A percentile compares a stretch with the other conserved stretches of the same genome.
Conservation (phyloP, 116 monocot species). For the Dioscorea cayenensis region DNA sequence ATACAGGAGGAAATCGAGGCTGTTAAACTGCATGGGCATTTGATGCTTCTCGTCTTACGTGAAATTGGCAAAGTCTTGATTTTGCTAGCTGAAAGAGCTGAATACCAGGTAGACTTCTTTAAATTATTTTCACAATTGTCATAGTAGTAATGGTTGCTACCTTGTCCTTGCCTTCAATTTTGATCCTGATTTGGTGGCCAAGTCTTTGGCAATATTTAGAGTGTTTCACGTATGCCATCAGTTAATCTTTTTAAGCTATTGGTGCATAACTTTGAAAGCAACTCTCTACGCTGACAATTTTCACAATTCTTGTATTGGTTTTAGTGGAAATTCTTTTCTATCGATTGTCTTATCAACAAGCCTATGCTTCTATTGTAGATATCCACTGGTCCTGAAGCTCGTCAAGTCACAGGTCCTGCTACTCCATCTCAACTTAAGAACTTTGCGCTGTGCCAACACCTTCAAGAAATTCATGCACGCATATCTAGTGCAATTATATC, state of each 20-base stretch:
- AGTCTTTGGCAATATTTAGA: too few species aligned
- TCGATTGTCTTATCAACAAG: not conserved
- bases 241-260: too few species aligned
- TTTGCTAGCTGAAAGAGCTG: conserved; percentile 82
- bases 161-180: not conserved
- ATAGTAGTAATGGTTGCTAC: not conserved
- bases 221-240: too few species aligned
- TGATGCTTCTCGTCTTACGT: conserved; percentile 71
- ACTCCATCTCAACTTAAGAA: conserved; percentile 81
- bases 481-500: conserved; percentile 37
- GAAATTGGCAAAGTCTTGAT: conserved; percentile 77
- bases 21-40: conserved; percentile 72
- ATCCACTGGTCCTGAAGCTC: conserved; percentile 83
- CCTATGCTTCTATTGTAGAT: conserved; percentile 32
- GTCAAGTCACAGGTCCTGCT: conserved; percentile 75
- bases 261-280: too few species aligned
- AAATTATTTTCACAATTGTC: not conserved
- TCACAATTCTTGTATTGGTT: not conserved
- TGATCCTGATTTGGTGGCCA: not conserved
- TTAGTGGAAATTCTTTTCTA: not conserved
- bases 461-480: conserved; percentile 74
- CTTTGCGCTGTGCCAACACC: conserved; percentile 81
- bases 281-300: too few species aligned
- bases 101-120: conserved; percentile 65
- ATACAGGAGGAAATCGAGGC: conserved; percentile 93